Evolutionary conservation across 495 filamentous ascomycete species (phyloP).

Genomic region (Aspergillus baeticus): DNA sequence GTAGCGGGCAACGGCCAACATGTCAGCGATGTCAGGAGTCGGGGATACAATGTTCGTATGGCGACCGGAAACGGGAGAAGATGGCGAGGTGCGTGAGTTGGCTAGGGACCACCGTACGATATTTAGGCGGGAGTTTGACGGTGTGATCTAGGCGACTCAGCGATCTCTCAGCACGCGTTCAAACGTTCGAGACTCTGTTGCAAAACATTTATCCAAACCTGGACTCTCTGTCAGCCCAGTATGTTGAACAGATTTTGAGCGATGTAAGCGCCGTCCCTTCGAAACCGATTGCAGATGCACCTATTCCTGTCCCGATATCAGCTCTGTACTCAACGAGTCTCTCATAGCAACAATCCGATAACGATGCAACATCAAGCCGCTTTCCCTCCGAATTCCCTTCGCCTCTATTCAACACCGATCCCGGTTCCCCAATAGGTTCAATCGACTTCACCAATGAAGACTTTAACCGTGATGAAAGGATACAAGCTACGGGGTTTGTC

Average conservation of each 20-base stretch:
- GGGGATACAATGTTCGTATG: constrained; percentile 50
- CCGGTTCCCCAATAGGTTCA: constrained; percentile 46
- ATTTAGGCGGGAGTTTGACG: constrained; percentile 13
- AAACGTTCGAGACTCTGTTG: constrained; percentile 35
- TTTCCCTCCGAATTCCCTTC: constrained; percentile 16
- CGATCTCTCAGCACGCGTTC: constrained; percentile 37
- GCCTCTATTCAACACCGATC: constrained; percentile 26
- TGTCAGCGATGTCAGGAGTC: constrained; percentile 59
- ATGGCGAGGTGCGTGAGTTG: constrained; percentile 50
- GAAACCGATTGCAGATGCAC: not conserved
- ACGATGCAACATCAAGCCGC: constrained; percentile 14
- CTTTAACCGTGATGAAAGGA: constrained; percentile 50
- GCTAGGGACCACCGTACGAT: not conserved
- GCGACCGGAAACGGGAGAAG: constrained; percentile 59
- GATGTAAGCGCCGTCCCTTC: constrained; percentile 24
- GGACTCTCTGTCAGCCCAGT: constrained; percentile 30
- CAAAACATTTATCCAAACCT: constrained; percentile 36
- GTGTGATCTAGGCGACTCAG: constrained; percentile 35
- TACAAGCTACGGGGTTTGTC: constrained; percentile 55
- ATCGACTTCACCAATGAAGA: constrained; percentile 59
- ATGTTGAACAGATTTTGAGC: constrained; percentile 36
- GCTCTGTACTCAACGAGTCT: not conserved
- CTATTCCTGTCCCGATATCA: not conserved
- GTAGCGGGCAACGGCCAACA: constrained; percentile 54
- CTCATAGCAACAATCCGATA: constrained; percentile 11